Evolutionary conservation across 257 asterid genomes (phyloP).

Genomic region (Fraxinus quadrangulata): DNA sequence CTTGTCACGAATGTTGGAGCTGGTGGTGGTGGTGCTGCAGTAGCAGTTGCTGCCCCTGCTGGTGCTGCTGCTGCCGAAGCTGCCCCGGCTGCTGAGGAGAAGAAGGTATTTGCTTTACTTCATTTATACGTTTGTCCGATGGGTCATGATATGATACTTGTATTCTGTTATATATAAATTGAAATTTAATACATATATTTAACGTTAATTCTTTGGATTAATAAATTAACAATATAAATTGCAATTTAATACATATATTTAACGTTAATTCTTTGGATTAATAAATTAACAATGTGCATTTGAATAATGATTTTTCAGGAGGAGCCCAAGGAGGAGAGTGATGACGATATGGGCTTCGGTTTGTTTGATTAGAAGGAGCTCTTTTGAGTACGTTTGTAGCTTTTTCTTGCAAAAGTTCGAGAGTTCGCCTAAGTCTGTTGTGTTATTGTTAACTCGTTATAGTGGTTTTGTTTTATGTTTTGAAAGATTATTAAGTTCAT

Average conservation of each 20-base stretch:
- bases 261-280: background rate
- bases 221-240: background rate
- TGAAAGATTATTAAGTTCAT: constrained; percentile 7
- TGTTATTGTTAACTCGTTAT: constrained; percentile 19
- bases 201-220: background rate
- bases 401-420: background rate
- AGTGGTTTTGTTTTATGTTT: constrained; percentile 7
- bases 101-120: constrained; percentile 38
- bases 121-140: background rate
- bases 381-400: constrained; percentile 3
- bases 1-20: constrained; percentile 52
- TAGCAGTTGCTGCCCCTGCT: constrained; percentile 36
- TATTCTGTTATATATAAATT: background rate
- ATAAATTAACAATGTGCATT: background rate
- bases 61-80: constrained; percentile 40
- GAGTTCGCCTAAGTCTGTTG: background rate
- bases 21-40: constrained; percentile 51
- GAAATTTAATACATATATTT: background rate
- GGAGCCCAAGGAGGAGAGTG: constrained; percentile 61
- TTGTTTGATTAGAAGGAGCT: constrained; percentile 46
- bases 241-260: background rate
- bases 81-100: constrained; percentile 52
- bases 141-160: background rate
- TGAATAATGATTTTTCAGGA: constrained; percentile 32
- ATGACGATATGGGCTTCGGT: constrained; percentile 53